These are phyloP conservation scores for Cladosporium sp. DNA, from an alignment of 2,329 filamentous ascomycete genomes.

Conservation along the genomic window DNA sequence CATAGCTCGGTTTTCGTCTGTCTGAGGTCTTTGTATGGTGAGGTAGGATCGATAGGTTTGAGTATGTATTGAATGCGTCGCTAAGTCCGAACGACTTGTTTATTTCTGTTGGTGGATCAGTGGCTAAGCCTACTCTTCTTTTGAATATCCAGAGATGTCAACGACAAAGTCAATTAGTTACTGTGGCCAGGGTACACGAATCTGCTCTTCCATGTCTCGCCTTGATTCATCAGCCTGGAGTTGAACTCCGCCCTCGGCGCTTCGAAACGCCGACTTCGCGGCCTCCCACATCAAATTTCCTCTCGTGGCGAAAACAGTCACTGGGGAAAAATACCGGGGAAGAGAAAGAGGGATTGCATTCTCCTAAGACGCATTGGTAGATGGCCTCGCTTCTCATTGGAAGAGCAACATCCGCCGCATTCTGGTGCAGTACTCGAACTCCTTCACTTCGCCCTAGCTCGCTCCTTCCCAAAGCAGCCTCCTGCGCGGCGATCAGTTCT, in stretches of 20 bases:
- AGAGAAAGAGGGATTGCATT: background rate
- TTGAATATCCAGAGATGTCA: too few relatives aligned
- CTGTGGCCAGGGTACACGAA: too few relatives aligned
- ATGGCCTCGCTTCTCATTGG: slow-evolving; percentile 14
- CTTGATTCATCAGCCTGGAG: background rate
- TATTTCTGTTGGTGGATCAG: too few relatives aligned
- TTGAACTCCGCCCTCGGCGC: background rate
- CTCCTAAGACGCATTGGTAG: background rate
- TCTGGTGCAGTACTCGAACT: slow-evolving; percentile 7
- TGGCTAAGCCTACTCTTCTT: too few relatives aligned
- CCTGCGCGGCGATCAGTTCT: background rate
- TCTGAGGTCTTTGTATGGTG: too few relatives aligned
- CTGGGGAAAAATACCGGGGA: background rate
- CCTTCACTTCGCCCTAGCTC: slow-evolving; percentile 10
- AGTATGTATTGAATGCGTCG: too few relatives aligned
- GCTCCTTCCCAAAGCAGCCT: slow-evolving; percentile 12
- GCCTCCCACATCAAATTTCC: background rate
- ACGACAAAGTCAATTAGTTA: too few relatives aligned
- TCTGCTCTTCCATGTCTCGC: too few relatives aligned
- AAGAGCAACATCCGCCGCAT: slow-evolving; percentile 12
- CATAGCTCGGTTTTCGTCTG: too few relatives aligned
- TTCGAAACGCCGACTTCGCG: background rate
- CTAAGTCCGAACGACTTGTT: too few relatives aligned
- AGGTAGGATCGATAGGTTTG: too few relatives aligned
- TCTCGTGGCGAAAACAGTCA: background rate